Percentiles rank a stretch among this genome's conserved stretches.
Conservation (phyloP, 176 grass and related monocot species). For the Lolium multiflorum region DNA sequence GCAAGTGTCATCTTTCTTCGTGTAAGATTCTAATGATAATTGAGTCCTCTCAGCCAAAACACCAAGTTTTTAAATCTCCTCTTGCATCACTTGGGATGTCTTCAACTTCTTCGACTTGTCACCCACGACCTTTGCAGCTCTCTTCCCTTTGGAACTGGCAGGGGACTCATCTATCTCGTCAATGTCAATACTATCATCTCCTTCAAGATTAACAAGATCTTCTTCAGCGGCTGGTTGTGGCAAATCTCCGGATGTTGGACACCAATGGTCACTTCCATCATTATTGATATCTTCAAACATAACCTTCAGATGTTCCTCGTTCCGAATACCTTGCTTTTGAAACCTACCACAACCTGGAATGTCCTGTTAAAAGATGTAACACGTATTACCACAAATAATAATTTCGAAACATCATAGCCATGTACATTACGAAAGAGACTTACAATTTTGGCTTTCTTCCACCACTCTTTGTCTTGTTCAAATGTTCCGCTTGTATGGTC, state of each 20-base stretch:
- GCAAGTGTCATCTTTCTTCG: not conserved
- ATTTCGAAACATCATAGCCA: not conserved
- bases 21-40: not conserved
- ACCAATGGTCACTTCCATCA: not conserved
- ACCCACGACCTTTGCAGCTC: not conserved
- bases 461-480: not conserved
- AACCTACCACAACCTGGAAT: not conserved
- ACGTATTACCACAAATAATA: not conserved
- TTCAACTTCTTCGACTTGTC: not conserved
- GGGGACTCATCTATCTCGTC: not conserved
- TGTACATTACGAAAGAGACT: not conserved
- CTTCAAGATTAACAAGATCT: not conserved
- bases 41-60: not conserved
- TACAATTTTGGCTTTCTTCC: not conserved
- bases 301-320: not conserved
- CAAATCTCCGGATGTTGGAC: not conserved
- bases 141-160: not conserved
- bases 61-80: not conserved
- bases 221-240: not conserved
- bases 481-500: not conserved
- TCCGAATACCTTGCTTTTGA: not conserved
- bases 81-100: not conserved
- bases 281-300: not conserved
- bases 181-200: not conserved
- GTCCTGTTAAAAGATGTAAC: not conserved